Percentiles rank a stretch among this genome's conserved stretches.
These are phyloP conservation scores for Pistacia atlantica DNA, from an alignment of 345 rosid species.

Conservation along the genomic window DNA sequence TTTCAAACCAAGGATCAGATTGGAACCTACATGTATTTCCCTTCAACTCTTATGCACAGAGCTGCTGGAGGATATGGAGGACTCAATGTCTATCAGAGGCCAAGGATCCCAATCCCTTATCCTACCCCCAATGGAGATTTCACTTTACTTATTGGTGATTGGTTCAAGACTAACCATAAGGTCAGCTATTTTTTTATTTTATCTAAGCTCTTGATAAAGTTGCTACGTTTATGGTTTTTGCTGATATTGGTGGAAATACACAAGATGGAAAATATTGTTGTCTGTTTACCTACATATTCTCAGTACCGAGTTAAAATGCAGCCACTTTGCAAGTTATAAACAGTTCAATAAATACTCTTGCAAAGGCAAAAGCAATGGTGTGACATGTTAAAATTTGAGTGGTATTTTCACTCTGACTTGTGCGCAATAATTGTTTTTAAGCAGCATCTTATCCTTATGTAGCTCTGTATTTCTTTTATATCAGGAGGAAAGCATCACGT, in stretches of 20 bases:
- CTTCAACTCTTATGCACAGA: conserved; percentile 77
- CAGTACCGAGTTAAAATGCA: neutral
- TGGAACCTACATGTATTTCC: conserved; percentile 78
- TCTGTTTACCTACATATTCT: neutral
- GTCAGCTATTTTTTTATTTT: conserved; percentile 24
- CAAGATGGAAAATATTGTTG: neutral
- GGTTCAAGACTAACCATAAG: conserved; percentile 83
- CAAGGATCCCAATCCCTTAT: conserved; percentile 78
- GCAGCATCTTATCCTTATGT: neutral
- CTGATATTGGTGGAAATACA: neutral
- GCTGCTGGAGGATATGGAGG: conserved; percentile 91
- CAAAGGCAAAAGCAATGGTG: neutral
- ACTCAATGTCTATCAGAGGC: conserved; percentile 59
- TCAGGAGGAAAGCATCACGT: neutral
- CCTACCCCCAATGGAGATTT: conserved; percentile 66
- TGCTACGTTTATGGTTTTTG: neutral
- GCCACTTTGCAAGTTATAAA: neutral
- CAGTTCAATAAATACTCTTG: neutral
- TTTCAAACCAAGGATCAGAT: conserved; percentile 94
- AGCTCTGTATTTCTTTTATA: conserved; percentile 8
- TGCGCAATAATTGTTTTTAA: neutral
- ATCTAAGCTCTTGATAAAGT: neutral
- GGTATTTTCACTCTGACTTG: neutral
- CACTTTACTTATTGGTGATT: conserved; percentile 82
- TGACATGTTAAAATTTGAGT: neutral